A percentile compares a stretch with the other conserved stretches of the same genome.
Evolutionary conservation across 1,284 basidiomycete genomes (phyloP).

Genomic region (Ustilago nuda): DNA sequence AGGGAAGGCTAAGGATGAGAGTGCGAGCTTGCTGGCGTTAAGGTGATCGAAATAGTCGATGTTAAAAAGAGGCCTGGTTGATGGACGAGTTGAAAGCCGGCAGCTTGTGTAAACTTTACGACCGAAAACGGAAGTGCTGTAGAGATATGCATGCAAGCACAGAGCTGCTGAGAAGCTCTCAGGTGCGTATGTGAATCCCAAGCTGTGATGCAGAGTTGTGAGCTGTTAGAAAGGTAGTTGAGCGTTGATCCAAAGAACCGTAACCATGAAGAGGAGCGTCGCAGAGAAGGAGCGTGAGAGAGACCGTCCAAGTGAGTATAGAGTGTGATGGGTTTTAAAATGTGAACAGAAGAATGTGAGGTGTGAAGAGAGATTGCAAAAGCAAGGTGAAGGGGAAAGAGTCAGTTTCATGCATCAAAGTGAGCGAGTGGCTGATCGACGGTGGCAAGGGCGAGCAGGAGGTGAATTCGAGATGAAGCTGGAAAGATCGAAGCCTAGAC

Average conservation of each 20-base stretch:
- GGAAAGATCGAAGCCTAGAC: not conserved
- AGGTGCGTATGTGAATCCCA: not conserved
- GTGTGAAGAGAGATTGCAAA: not conserved
- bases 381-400: not conserved
- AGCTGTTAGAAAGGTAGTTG: not conserved
- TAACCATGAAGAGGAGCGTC: not conserved
- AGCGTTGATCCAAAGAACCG: not conserved
- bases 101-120: constrained; percentile 18
- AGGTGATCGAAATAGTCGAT: constrained; percentile 11
- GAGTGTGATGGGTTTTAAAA: not conserved
- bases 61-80: constrained; percentile 1
- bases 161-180: constrained; percentile 23
- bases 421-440: not conserved
- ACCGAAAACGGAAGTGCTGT: not conserved
- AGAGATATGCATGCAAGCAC: constrained; percentile 15
- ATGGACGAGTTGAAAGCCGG: constrained; percentile 15
- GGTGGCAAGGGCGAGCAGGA: not conserved
- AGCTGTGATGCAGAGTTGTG: not conserved
- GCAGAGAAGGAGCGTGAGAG: not conserved
- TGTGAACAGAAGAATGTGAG: not conserved
- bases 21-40: constrained; percentile 1
- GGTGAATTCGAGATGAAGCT: not conserved
- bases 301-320: not conserved
- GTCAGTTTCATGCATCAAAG: constrained; percentile 15
- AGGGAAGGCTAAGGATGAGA: not conserved